phyloP scores from a whole-genome alignment of 495 filamentous ascomycete species.

The Hypoxylon crocopeplum region DNA sequence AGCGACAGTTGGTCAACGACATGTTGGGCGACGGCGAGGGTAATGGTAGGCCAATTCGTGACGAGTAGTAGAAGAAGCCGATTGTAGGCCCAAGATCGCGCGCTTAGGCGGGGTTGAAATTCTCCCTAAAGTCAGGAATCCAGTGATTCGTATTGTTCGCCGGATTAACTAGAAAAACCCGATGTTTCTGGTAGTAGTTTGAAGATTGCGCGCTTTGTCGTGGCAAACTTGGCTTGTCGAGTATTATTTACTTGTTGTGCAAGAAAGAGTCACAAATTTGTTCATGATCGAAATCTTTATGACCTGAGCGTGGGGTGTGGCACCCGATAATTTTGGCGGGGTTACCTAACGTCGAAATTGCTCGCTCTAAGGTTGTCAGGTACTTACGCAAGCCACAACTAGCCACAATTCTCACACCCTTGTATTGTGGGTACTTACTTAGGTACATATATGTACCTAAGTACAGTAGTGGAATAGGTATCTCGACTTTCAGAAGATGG shows the following conservation, averaged over 20 bases:
- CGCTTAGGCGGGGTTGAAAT: slow-evolving; percentile 27
- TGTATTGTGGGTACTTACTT: not conserved
- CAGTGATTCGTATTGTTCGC: slow-evolving; percentile 5
- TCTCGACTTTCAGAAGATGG: not conserved
- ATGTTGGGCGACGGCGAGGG: slow-evolving; percentile 61
- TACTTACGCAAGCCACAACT: too few species aligned
- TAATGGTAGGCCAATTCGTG: slow-evolving; percentile 5
- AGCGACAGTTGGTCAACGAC: slow-evolving; percentile 98
- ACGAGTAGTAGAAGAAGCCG: slow-evolving; percentile 13
- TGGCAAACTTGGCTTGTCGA: not conserved
- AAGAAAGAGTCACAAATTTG: slow-evolving; percentile 34
- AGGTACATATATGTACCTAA: not conserved
- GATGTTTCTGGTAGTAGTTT: not conserved
- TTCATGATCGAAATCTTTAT: slow-evolving; percentile 40
- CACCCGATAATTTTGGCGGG: slow-evolving; percentile 32
- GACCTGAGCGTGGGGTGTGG: slow-evolving; percentile 41
- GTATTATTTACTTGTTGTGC: slow-evolving; percentile 13
- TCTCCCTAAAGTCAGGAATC: slow-evolving; percentile 9
- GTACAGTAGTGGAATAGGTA: not conserved
- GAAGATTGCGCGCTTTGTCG: slow-evolving; percentile 7
- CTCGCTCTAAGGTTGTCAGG: too few species aligned
- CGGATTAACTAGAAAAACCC: not conserved
- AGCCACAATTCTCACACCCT: too few species aligned
- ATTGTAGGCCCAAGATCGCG: slow-evolving; percentile 32
- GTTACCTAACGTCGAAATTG: slow-evolving; percentile 9